Base-by-base conservation (phyloP, 352 stramenopile genomes). In the Pythium brachiatum region DNA sequence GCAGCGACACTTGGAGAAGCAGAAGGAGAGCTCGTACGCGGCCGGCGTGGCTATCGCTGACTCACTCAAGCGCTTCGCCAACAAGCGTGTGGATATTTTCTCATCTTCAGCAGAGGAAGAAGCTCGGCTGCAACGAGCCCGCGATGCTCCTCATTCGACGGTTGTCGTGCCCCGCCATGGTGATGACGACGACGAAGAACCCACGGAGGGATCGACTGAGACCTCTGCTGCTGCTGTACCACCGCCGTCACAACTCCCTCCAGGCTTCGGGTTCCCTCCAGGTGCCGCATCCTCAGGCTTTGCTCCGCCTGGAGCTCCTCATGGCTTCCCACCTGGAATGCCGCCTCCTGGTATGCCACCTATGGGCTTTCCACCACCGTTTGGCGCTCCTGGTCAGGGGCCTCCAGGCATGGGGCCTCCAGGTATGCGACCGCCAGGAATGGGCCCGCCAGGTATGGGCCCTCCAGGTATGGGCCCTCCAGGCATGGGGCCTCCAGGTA, bases 11-110 rank as follows among this genome's bases (percentile, higher is more conserved):
- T 69, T 97, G 39, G 94, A 98, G 27, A 99, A 99, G 71, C 96
- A 99, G 60, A 98, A 98, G 41, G 94, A 99, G 47, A 98, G 83
- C 38, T 93, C 88, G 8, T 97, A 98, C 36, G 97, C 97, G 1
- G 90, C 90, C 34, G 96, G 96, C 3, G 85, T 94, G 12, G 94
- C 95, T 21, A 99, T 99, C 55, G 96, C 96, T 48, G 86, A 92
- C 60, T 99, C 98, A 57, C 82, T 99, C 13, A 84, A 83, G 54
- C 68, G 89, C 25, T 98, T 99, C 57, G 92, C 96, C 16, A 91
- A 83, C 23, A 96, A 97, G 48, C 77, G 91, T 32, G 88, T 90
- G 15, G 96, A 98, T 62, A 97, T 99, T 48, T 98, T 98, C 66
- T 92, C 90, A 23, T 91, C 79, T n/a, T 92, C 86, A 18, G 89